phyloP scores from a whole-genome alignment of 2,329 filamentous ascomycete species.

The Penicillium sp. region DNA sequence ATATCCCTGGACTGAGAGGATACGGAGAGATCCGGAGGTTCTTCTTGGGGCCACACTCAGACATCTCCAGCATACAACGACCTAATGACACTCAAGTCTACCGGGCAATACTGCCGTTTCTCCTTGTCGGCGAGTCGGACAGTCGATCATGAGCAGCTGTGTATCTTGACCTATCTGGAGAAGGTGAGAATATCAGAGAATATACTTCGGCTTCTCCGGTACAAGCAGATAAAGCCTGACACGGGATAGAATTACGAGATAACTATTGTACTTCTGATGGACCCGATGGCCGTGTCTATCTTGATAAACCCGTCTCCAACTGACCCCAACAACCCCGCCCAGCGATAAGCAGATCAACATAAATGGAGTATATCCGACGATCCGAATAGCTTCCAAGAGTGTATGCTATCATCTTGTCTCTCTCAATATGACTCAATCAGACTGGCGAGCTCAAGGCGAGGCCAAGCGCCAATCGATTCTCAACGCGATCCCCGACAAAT shows the following conservation, averaged over 20 bases:
- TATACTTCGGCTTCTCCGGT: not conserved
- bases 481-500: slow-evolving; percentile 54
- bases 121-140: not conserved
- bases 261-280: not conserved
- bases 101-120: too few relatives aligned
- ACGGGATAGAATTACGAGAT: slow-evolving; percentile 1
- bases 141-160: not conserved
- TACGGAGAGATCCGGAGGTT: too few relatives aligned
- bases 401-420: not conserved
- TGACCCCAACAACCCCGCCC: slow-evolving; percentile 19
- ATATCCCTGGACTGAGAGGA: too few relatives aligned
- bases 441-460: slow-evolving; percentile 50
- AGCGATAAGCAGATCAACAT: slow-evolving; percentile 1
- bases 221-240: not conserved
- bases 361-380: not conserved
- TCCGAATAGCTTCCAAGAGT: not conserved
- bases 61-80: too few relatives aligned
- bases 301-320: slow-evolving; percentile 6
- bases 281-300: not conserved
- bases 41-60: too few relatives aligned
- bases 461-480: slow-evolving; percentile 54
- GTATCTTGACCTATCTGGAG: not conserved
- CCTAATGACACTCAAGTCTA: too few relatives aligned
- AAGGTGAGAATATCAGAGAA: too few relatives aligned
- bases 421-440: slow-evolving; percentile 17